Base-by-base conservation (phyloP, 1,284 basidiomycete species). In the Athelia sp. region DNA sequence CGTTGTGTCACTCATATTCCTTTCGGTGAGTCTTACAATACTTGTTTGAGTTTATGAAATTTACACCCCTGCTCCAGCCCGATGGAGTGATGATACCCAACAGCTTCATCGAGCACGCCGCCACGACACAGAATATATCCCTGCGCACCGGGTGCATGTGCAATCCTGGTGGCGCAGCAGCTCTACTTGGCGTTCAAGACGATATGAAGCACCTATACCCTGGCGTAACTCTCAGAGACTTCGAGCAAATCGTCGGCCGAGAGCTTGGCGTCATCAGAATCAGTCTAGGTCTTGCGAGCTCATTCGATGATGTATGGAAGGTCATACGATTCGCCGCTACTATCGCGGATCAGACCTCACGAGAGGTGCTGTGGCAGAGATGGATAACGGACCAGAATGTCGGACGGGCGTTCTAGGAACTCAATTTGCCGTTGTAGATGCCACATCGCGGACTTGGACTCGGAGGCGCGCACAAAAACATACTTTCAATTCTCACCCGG, bases 71-170 rank as follows among this genome's bases (percentile, higher is more conserved):
- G 42, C 43, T 43, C 32, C 59, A 89, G 84, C 75, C 83, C 19
- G 66, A 67, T 10, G 86, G 86, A 18, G 74, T 78, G 36, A 78
- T 82, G 68, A 65, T 90, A 3, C 79, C 86, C 0, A 82, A 84
- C 56, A 80, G 81, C 2, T 84, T 86, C 60, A 73, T 90, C 56
- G 85, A 87, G 56, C 71, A 81, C 52, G 75, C 81, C 2, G 85
- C 89, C 1, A 76, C 84, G 6, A 70, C 67, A 47, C 72, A 76
- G 49, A 77, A 73, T 48, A 82, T 92, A 52, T 87, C 87, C 11
- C 67, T 92, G 15, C 79, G 89, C 38, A 88, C 88, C 1, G 89
- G 89, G 0, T 91, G 89, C 61, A 84, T 92, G 76, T 92, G 90
- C 60, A 91, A 91, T 54, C 86, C 89, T 3, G 89, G 89, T 6